These are phyloP conservation scores for Phytophthora foliorum DNA, from an alignment of 352 stramenopile genomes.

Conservation along the genomic window DNA sequence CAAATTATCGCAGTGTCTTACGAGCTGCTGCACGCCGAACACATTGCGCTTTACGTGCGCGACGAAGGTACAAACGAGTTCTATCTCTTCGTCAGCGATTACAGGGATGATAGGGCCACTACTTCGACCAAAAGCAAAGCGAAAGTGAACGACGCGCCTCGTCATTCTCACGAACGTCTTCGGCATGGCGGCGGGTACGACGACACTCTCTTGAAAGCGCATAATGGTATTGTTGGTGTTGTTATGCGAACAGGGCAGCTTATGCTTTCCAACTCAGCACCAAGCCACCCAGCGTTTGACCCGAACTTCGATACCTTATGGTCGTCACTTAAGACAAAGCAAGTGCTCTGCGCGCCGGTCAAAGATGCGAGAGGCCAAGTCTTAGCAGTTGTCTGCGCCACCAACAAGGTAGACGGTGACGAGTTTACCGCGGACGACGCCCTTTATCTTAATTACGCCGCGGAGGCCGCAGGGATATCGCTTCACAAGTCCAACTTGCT, in stretches of 20 bases:
- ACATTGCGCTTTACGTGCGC: conserved; percentile 74
- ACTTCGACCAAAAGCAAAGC: conserved; percentile 15
- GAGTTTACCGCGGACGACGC: conserved; percentile 78
- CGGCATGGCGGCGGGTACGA: conserved; percentile 47
- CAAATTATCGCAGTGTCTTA: conserved; percentile 77
- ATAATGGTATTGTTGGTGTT: conserved; percentile 77
- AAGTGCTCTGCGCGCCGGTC: conserved; percentile 71
- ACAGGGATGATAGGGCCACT: conserved; percentile 3
- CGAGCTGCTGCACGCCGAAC: conserved; percentile 68
- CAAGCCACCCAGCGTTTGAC: conserved; percentile 66
- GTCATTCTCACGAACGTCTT: conserved; percentile 18
- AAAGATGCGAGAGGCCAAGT: conserved; percentile 61
- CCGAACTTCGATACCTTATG: conserved; percentile 63
- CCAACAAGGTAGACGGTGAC: conserved; percentile 76
- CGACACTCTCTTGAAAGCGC: conserved; percentile 66
- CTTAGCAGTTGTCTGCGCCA: conserved; percentile 69
- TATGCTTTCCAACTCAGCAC: conserved; percentile 71
- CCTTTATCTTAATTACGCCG: conserved; percentile 79
- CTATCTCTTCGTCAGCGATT: conserved; percentile 54
- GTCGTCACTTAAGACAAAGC: conserved; percentile 59
- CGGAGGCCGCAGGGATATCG: conserved; percentile 75
- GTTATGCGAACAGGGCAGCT: conserved; percentile 73
- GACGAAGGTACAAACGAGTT: conserved; percentile 75
- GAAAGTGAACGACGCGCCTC: conserved; percentile 7
- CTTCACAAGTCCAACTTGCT: conserved; percentile 77